Evolutionary conservation across 2,329 filamentous ascomycete genomes (phyloP), one percentile per base, ranked within the genome.

Genomic region (Colletotrichum eremochloae): DNA sequence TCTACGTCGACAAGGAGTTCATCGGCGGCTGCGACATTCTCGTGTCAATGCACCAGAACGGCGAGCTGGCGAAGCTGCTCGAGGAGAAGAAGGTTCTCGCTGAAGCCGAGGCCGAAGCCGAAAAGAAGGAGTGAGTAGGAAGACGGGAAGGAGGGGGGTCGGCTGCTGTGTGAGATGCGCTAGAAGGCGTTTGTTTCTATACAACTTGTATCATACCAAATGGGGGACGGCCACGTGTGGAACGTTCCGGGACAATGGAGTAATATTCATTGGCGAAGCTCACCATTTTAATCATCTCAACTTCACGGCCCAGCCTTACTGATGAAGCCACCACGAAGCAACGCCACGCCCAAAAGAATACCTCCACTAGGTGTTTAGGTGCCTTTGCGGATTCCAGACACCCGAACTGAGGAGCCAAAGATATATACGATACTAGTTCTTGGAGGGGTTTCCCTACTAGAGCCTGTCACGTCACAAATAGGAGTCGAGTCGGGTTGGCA

Each of bases 1-100:
- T 99, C 24, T 99, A 98, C 83, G 88, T 99, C 63, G 91, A 97
- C 75, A 96, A 96, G 85, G 96, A 99, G 81, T 99, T 99, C 81
- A 87, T 99, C 58, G 96, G 96, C 67, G 96, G 96, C n/a, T 98
- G 95, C 81, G 96, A 99, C 82, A 99, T 99, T 75, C 83, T 99
- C 77, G 92, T 98, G 81, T 93, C 92, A 2, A 98, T 99, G 96
- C 96, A 98, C 85, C 94, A 98, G 84, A 97, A 94, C 79, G 96
- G 96, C 38, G 95, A 97, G 76, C 85, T 99, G 78, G 94, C 95
- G 11, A 97, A 97, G 87, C 83, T 98, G 81, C 86, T 99, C 62
- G 94, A 97, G 80, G 93, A 97, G 83, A 97, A 97, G 87, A 90
- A 91, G 74, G 94, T 98, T n/a, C 84, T 99, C 68, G 82, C 20